A percentile compares a stretch with the other conserved stretches of the same genome.
Conservation (phyloP, 768 basidiomycete genomes). For the Xerocomellus amylosporus region DNA sequence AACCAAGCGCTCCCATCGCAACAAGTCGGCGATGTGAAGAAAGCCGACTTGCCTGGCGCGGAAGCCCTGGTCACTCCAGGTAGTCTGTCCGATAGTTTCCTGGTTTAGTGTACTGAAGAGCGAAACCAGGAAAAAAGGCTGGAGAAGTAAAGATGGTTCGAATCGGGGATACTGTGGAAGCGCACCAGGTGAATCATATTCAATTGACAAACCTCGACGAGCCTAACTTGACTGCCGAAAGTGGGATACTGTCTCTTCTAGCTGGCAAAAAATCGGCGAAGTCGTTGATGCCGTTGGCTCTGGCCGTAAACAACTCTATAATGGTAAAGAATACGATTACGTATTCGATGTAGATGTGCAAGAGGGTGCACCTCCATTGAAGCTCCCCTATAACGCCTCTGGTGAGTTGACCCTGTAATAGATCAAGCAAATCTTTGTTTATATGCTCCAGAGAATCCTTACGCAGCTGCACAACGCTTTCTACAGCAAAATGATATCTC, state of each 20-base stretch:
- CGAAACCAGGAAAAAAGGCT: slow-evolving; percentile 72
- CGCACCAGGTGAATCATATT: slow-evolving; percentile 68
- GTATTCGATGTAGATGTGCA: slow-evolving; percentile 98
- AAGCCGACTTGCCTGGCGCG: slow-evolving; percentile 81
- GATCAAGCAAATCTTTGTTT: not conserved
- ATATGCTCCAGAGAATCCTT: slow-evolving; percentile 75
- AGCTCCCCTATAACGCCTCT: slow-evolving; percentile 87
- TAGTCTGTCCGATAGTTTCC: slow-evolving; percentile 23
- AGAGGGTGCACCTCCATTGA: slow-evolving; percentile 89
- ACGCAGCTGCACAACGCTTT: slow-evolving; percentile 85
- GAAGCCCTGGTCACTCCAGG: slow-evolving; percentile 77
- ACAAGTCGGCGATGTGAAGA: slow-evolving; percentile 91
- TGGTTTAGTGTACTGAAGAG: slow-evolving; percentile 4
- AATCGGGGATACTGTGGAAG: slow-evolving; percentile 78
- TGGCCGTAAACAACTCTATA: slow-evolving; percentile 84
- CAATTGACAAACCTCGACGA: not conserved
- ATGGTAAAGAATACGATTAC: slow-evolving; percentile 96
- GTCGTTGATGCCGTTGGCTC: slow-evolving; percentile 94
- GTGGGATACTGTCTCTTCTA: slow-evolving; percentile 72
- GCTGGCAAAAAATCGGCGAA: slow-evolving; percentile 94
- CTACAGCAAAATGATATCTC: slow-evolving; percentile 82
- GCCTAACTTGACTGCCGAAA: slow-evolving; percentile 32
- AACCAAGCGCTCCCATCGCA: slow-evolving; percentile 79
- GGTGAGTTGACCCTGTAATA: slow-evolving; percentile 45
- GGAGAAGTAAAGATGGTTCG: slow-evolving; percentile 93